Base-by-base conservation (phyloP, 2,329 filamentous ascomycete genomes). In the Cordyceps javanica region DNA sequence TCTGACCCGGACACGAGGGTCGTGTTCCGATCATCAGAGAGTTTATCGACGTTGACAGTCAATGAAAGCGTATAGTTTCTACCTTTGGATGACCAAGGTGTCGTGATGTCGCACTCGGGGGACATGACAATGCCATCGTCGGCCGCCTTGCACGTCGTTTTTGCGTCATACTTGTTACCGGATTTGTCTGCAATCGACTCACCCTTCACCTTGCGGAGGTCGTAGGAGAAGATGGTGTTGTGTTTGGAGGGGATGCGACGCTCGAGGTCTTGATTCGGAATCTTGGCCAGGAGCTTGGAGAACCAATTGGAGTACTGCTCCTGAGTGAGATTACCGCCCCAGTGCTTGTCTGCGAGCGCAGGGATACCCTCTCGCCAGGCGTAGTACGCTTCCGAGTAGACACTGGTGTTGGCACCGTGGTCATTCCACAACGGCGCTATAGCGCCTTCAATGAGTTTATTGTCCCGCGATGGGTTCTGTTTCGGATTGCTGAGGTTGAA, bases 21-120 rank as follows among this genome's bases (percentile, higher is more conserved):
- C 0, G 72, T 73, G 32, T 74, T 73, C 2, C 64, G 67, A 2
- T 62, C 57, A 13, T 67, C 65, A 0, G 62, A 62, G 1, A 74
- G 67, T 1, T 68, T 64, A n/a, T 66, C 61, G 9, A 73, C 39
- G 16, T 62, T 68, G 6, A 80, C 62, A 0, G 70, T 68, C 14
- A 84, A 70, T 0, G 75, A 72, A 1, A 85, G 72, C 0, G 77
- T 82, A 65, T 85, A 85, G 63, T 83, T 73, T 58, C 79, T 72
- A 2, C 82, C 82, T 64, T 85, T 85, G 34, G 77, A 79, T 0
- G 67, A 66, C 9, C 81, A 65, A 0, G 79, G 79, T 0, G 79
- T 82, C 1, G 59, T 67, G 2, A 82, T 58, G 3, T 67, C 67
- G 62, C 80, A 82, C 0, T 66, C 60, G 0, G 68, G 59, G 4